Percentiles rank a stretch among this genome's conserved stretches.
Evolutionary conservation across 305 asterid genomes (phyloP).

Genomic region (Fraxinus xanthoxyloides): DNA sequence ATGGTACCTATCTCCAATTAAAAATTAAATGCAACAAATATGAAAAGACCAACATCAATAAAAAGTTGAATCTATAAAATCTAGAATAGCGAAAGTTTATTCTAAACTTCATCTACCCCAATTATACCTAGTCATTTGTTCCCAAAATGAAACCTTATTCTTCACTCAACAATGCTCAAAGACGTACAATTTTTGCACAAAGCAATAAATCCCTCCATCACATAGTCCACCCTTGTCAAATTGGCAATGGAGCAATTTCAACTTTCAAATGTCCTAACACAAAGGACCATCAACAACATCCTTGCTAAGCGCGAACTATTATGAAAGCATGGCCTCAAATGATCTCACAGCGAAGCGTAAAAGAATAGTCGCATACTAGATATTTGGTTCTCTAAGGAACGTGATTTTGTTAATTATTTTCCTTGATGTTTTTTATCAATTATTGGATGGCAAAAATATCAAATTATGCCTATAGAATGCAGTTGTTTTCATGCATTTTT

Average conservation of each 20-base stretch:
- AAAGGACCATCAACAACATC: not conserved
- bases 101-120: not conserved
- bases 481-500: not conserved
- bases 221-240: not conserved
- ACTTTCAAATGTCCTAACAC: not conserved
- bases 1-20: not conserved
- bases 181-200: not conserved
- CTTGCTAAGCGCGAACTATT: not conserved
- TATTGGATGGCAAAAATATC: not conserved
- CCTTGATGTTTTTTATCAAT: not conserved
- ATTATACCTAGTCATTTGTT: not conserved
- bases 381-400: not conserved
- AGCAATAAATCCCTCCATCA: not conserved
- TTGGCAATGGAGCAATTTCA: not conserved
- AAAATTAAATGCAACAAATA: not conserved
- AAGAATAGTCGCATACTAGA: not conserved
- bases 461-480: not conserved
- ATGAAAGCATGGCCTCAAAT: not conserved
- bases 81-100: not conserved
- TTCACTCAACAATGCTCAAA: not conserved
- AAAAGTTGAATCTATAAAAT: not conserved
- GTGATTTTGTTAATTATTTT: not conserved
- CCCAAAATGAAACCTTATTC: not conserved
- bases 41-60: not conserved
- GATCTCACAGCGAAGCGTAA: not conserved